Base-by-base conservation (phyloP, 495 filamentous ascomycete genomes). In the Talaromyces adpressus region DNA sequence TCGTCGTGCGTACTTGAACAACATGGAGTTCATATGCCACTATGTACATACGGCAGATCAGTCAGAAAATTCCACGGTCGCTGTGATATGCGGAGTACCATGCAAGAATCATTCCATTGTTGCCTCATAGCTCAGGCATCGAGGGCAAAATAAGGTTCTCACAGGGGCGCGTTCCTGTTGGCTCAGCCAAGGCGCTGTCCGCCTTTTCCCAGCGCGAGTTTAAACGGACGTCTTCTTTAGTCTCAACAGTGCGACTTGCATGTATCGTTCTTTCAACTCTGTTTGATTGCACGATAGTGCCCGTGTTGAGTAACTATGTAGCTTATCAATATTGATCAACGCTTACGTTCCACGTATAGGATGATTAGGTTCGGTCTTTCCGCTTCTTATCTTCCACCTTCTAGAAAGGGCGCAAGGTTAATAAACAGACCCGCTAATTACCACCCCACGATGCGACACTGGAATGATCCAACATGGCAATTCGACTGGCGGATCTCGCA, bases 401-500 rank as follows among this genome's bases (percentile, higher is more conserved):
- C 45, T 20, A 6, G n/a, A 49, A 20, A 49, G 9, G 18, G 11
- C 39, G 18, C 45, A 49, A 49, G 11, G 20, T 49, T 49, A 49
- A 22, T 18, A 49, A 49, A 49, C 52, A 6, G 52, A 25, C 52
- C 52, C 52, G 52, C 52, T 56, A 27, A 56, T 16, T 56, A 59
- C 59, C 23, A 61, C 59, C 59, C 34, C 59, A 47, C 36, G 59
- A 61, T 61, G 18, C 41, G 41, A 61, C 59, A 27, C 25, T 49
- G 18, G 45, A 18, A 20, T 49, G 45, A 49, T 27, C 52, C 23
- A 56, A 56, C 7, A 27, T 27, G 12, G 52, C 22, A 56, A 11
- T 27, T 56, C 41, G 30, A 39, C 20, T 16, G 3, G 18, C 14
- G 12, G 36, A 60, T 39, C 34, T 45, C 57, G 57, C 34, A 23